Evolutionary conservation across 345 rosid species (phyloP), one percentile per base, ranked within the genome.

Genomic region (Moricandia moricandioides): DNA sequence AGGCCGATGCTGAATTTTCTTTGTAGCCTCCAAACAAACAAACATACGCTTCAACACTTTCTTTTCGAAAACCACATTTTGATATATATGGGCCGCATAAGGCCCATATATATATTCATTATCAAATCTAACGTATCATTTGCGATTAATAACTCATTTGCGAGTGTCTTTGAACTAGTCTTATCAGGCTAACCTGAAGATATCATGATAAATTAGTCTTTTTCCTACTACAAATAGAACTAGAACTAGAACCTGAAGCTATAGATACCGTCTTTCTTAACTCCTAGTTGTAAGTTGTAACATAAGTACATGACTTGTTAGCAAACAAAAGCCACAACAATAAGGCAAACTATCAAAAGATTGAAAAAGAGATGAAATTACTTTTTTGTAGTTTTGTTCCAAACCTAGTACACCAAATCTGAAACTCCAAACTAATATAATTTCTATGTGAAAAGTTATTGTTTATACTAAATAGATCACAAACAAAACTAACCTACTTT

Each of bases 1-100:
- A 17, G 8, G 33, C 57, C 18, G 10, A 2, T 24, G 67, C 61
- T 67, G 54, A 67, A 24, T 67, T 67, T 75, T 60, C 73, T 11
- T 11, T 69, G 54, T 51, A 67, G 35, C 17, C 34, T 56, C 35
- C 17, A 54, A 54, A 54, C n/a, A 49, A 49, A 49, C 62, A 40
- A 40, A 39, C 47, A 40, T 11, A 11, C 49, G 31, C 31, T 26
- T 8, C 57, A 7, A 52, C 60, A 24, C 10, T 18, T 18, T 8
- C 18, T 52, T 52, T 52, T 52, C 58, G 9, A 54, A 8, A 60
- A 31, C 26, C 31, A 31, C 67, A 18, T 62, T 24, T 6, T n/a
- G n/a, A n/a, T n/a, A n/a, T n/a, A n/a, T n/a, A n/a, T n/a, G n/a
- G n/a, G n/a, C n/a, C n/a, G n/a, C n/a, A 27, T 45, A 8, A 43